Conservation (phyloP, 139 green algal species). For the Chlorella sp. region DNA sequence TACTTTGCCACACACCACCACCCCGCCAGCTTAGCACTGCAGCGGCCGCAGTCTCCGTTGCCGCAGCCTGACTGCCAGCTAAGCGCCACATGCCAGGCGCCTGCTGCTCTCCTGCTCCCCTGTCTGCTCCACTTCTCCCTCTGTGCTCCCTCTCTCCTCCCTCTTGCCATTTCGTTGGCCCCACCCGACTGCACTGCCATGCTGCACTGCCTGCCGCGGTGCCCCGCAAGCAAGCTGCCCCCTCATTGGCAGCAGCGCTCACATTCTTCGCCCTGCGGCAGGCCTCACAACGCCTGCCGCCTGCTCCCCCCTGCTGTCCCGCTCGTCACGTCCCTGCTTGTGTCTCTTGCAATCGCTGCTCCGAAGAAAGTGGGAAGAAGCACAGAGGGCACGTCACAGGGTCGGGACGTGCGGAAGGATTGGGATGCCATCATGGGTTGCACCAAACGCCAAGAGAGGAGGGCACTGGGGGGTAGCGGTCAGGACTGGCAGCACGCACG, state of each 20-base stretch:
- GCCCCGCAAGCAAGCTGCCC: neutral
- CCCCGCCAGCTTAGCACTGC: neutral
- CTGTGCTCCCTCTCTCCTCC: neutral
- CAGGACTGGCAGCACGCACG: no score
- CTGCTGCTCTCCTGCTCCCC: neutral
- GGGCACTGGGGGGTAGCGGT: no score
- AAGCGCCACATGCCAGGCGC: neutral
- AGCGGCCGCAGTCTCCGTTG: neutral
- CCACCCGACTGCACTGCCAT: neutral
- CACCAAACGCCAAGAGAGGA: no score
- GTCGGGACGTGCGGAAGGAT: no score
- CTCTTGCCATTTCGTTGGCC: neutral
- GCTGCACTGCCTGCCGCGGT: neutral
- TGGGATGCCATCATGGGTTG: no score
- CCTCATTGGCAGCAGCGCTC: no score
- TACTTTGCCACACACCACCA: no score
- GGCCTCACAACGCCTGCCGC: no score
- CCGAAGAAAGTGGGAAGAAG: neutral
- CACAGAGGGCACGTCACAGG: no score
- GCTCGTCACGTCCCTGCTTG: neutral
- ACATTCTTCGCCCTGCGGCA: no score
- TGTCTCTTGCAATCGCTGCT: neutral
- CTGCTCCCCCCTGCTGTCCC: neutral
- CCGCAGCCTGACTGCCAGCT: neutral
- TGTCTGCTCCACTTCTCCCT: neutral